Evolutionary conservation across 2,329 filamentous ascomycete genomes (phyloP).

Genomic region (Talaromyces sp.): DNA sequence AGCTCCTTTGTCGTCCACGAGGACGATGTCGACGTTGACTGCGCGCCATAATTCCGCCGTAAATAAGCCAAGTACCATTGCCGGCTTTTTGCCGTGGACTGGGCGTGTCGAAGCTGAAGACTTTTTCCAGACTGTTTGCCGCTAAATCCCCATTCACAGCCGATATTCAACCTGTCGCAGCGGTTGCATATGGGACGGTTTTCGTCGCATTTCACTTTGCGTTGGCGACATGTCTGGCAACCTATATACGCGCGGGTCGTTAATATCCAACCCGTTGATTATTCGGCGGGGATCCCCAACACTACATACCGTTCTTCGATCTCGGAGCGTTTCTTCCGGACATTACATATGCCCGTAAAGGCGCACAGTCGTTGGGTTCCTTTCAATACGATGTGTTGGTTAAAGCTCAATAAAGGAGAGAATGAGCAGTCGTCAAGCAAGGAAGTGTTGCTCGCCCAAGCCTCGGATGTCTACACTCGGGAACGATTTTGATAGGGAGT

Average conservation of each 20-base stretch:
- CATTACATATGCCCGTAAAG: conserved; percentile 25
- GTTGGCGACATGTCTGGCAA: conserved; percentile 37
- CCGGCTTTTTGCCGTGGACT: neutral
- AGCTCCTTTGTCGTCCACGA: neutral
- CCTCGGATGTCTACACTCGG: neutral
- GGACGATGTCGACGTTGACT: neutral
- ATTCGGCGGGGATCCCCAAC: neutral
- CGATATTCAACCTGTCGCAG: conserved; percentile 32
- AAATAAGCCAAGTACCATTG: neutral
- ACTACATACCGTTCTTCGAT: conserved; percentile 38
- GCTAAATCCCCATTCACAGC: conserved; percentile 37
- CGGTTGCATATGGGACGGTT: conserved; percentile 32
- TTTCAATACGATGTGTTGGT: neutral
- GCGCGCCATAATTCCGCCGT: neutral
- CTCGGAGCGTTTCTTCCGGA: conserved; percentile 40
- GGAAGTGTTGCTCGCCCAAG: neutral
- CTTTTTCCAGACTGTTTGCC: conserved; percentile 29
- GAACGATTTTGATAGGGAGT: neutral
- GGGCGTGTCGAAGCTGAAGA: conserved; percentile 1
- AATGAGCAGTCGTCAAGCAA: neutral
- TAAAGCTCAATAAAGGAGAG: neutral
- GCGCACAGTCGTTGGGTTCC: neutral
- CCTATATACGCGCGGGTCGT: conserved; percentile 26
- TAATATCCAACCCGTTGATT: neutral
- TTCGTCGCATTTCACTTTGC: conserved; percentile 18